Conservation (phyloP, 441 rosid genomes). For the Manihot esculenta region DNA sequence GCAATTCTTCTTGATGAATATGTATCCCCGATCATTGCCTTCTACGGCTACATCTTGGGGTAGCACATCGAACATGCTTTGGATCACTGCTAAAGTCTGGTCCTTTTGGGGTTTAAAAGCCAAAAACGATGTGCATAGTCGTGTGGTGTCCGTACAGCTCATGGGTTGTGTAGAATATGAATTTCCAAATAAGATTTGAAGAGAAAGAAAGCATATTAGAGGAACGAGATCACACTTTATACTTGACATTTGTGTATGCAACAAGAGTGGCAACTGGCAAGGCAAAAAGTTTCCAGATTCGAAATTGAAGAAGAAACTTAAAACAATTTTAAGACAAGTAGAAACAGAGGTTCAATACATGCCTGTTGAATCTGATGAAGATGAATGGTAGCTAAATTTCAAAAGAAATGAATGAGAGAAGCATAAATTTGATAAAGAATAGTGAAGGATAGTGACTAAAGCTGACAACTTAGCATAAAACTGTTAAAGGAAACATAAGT, state of each 20-base stretch:
- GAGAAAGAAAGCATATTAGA: conserved; percentile 23
- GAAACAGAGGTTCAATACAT: background rate
- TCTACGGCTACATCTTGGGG: conserved; percentile 66
- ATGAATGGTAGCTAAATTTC: background rate
- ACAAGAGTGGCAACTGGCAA: background rate
- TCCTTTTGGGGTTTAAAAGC: conserved; percentile 64
- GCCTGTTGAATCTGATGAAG: background rate
- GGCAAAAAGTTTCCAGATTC: background rate
- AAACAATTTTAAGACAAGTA: background rate
- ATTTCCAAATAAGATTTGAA: conserved; percentile 19
- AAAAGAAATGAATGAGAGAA: background rate
- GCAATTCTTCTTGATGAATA: conserved; percentile 78
- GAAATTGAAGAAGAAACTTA: conserved; percentile 18
- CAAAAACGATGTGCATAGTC: conserved; percentile 82
- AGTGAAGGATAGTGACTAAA: background rate
- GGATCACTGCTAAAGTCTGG: conserved; percentile 62
- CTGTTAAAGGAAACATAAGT: background rate
- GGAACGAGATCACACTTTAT: conserved; percentile 43
- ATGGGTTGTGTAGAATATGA: conserved; percentile 52
- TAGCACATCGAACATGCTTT: conserved; percentile 85
- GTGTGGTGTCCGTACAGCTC: conserved; percentile 78
- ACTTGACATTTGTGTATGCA: background rate
- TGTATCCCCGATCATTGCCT: conserved; percentile 41
- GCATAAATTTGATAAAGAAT: background rate
- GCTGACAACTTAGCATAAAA: conserved; percentile 1